A percentile compares a stretch with the other conserved stretches of the same genome.
These are phyloP conservation scores for Eimeria acervulina DNA, from an alignment of 169 alveolate species.

Conservation along the genomic window DNA sequence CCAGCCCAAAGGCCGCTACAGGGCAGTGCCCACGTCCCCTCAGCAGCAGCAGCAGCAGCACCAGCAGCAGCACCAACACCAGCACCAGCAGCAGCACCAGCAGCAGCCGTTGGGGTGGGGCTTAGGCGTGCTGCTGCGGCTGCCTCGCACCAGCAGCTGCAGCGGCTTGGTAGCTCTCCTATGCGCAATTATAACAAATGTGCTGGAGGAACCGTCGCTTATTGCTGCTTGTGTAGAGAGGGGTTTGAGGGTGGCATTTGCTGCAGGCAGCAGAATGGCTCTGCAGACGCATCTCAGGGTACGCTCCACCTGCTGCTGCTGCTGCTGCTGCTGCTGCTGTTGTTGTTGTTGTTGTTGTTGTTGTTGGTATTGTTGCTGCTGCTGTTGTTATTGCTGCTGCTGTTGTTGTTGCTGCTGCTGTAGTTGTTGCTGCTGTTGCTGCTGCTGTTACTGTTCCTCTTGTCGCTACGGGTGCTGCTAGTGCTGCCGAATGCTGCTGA, in stretches of 20 bases:
- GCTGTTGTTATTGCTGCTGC: no score
- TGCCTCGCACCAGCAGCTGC: conserved; percentile 72
- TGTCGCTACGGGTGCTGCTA: not conserved
- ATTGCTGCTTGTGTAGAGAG: conserved; percentile 72
- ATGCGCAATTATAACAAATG: conserved; percentile 35
- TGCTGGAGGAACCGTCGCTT: conserved; percentile 65
- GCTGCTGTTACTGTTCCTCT: no score
- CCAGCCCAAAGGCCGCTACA: conserved; percentile 54
- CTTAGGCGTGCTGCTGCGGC: conserved; percentile 76
- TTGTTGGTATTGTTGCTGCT: no score
- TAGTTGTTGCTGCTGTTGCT: no score
- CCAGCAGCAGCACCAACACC: conserved; percentile 2
- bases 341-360: not conserved
- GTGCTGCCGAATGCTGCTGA: not conserved
- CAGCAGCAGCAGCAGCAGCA: conserved; percentile 54
- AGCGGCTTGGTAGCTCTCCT: conserved; percentile 64
- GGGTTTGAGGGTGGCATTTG: conserved; percentile 32
- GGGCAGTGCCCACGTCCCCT: not conserved
- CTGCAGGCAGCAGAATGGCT: conserved; percentile 19
- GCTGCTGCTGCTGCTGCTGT: conserved; percentile 14
- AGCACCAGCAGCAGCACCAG: conserved; percentile 59
- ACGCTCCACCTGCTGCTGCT: not conserved
- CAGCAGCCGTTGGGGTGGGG: conserved; percentile 80
- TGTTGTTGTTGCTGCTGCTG: no score
- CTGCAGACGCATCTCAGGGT: conserved; percentile 47